phyloP scores from a whole-genome alignment of 257 asterid species.

The Ajuga chamaepitys region DNA sequence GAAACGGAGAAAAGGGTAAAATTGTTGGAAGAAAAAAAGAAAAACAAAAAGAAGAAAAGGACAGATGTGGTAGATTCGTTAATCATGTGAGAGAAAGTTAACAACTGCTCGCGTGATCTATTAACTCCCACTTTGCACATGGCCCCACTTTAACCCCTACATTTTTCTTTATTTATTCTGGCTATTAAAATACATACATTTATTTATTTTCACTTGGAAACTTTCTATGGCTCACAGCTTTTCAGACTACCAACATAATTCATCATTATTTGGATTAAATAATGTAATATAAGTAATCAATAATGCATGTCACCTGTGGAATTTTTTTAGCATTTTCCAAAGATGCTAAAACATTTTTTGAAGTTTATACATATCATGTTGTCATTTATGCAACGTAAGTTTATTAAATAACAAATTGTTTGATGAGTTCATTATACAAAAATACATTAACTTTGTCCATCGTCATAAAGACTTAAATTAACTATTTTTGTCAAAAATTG shows the following conservation, averaged over 20 bases:
- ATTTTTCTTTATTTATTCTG: neutral
- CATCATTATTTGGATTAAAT: constrained; percentile 8
- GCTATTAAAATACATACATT: neutral
- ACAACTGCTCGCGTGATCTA: constrained; percentile 17
- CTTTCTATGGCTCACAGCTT: constrained; percentile 3
- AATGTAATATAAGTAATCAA: constrained; percentile 10
- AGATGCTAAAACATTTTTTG: too few species aligned
- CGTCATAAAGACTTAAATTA: too few species aligned
- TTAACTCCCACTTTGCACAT: constrained; percentile 27
- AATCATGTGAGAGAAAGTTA: constrained; percentile 27
- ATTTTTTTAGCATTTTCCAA: neutral
- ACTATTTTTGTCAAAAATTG: too few species aligned
- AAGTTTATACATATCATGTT: too few species aligned
- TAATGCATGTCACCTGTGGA: constrained; percentile 3
- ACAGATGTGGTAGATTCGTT: constrained; percentile 11
- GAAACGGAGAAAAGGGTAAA: neutral
- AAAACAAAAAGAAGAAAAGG: constrained; percentile 5
- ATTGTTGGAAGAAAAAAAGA: neutral
- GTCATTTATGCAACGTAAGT: too few species aligned
- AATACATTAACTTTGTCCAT: too few species aligned
- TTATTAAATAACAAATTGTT: too few species aligned
- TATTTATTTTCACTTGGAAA: neutral
- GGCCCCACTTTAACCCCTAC: constrained; percentile 14
- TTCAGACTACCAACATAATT: neutral
- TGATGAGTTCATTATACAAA: too few species aligned